Base-by-base conservation (phyloP, 345 rosid genomes). In the Gossypium raimondii region DNA sequence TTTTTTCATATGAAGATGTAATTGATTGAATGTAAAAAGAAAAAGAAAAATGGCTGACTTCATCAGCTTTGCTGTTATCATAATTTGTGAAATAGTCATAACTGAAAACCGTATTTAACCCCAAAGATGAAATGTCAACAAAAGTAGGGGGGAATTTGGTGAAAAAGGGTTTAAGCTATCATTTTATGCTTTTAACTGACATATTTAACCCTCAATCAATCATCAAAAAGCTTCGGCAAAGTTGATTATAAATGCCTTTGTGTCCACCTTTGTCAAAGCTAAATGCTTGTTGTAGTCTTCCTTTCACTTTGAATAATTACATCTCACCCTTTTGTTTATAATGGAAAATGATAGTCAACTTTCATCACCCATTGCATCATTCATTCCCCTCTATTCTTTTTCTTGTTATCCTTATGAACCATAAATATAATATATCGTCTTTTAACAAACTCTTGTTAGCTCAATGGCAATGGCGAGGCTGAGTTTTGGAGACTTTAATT, bases 301-400 rank as follows among this genome's bases (percentile, higher is more conserved):
- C 81, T 22, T 65, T 45, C 55, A 24, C 72, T 29, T 69, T 57
- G 50, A 59, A 84, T 80, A 51, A 82, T 82, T 81, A 50, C 78
- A 34, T 62, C 50, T 70, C 16, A 4, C 51, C 50, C 53, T 75
- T 81, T 76, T 69, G 72, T 58, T 73, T 43, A 22, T 58, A 74
- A 82, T 84, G 84, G 84, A 69, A 77, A 59, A 45, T 72, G 73
- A 77, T 74, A 65, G 83, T 75, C 82, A 82, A 73, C 76, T 80
- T 77, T 75, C 85, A 80, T 84, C 80, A 76, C 71, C 12, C 62
- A 74, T 79, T 81, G 68, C 83, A 77, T 81, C 86, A 81, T 75
- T 78, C 73, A 57, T 61, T 10, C 14, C 3, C 6, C 7, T 16
- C 38, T 29, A 29, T 29, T 29, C 38, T 29, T 4, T 29, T 34